These are phyloP conservation scores for Colletotrichum agaves DNA, from an alignment of 2,329 filamentous ascomycete genomes.

Conservation along the genomic window DNA sequence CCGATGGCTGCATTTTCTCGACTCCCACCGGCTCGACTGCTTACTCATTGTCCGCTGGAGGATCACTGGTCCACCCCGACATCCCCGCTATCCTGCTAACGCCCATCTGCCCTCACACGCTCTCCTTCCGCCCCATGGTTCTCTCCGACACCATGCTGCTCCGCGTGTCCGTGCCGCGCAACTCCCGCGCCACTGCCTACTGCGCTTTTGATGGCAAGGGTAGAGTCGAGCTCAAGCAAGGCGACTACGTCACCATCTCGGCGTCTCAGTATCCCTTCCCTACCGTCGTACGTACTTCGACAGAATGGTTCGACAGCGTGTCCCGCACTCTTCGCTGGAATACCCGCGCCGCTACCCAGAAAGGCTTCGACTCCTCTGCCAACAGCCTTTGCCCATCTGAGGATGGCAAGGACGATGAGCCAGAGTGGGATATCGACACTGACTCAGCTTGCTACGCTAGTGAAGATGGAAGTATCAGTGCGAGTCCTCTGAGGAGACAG, in stretches of 20 bases:
- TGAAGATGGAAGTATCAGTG: slow-evolving; percentile 75
- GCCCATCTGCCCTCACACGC: slow-evolving; percentile 95
- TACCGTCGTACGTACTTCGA: slow-evolving; percentile 88
- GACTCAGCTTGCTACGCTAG: slow-evolving; percentile 78
- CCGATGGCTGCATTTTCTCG: slow-evolving; percentile 97
- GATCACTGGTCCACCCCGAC: slow-evolving; percentile 94
- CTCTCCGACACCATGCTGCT: slow-evolving; percentile 94
- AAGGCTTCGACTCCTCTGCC: slow-evolving; percentile 75
- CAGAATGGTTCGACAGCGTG: slow-evolving; percentile 97
- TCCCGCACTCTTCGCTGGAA: slow-evolving; percentile 95
- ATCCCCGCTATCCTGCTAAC: slow-evolving; percentile 97
- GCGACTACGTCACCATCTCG: slow-evolving; percentile 95
- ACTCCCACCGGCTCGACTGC: slow-evolving; percentile 95
- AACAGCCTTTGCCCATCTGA: slow-evolving; percentile 44
- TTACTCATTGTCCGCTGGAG: slow-evolving; percentile 95
- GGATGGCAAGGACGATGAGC: slow-evolving; percentile 66
- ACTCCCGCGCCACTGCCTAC: slow-evolving; percentile 92
- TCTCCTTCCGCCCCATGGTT: slow-evolving; percentile 98
- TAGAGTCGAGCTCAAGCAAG: slow-evolving; percentile 89
- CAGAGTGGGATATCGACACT: slow-evolving; percentile 95
- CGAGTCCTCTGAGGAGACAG: slow-evolving; percentile 76
- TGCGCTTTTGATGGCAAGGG: slow-evolving; percentile 98
- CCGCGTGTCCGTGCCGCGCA: slow-evolving; percentile 85
- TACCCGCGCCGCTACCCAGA: slow-evolving; percentile 89
- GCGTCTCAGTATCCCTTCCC: slow-evolving; percentile 98